A percentile compares a stretch with the other conserved stretches of the same genome.
Evolutionary conservation across 2,329 filamentous ascomycete species (phyloP).

Genomic region (Domatiomyces catenatus): DNA sequence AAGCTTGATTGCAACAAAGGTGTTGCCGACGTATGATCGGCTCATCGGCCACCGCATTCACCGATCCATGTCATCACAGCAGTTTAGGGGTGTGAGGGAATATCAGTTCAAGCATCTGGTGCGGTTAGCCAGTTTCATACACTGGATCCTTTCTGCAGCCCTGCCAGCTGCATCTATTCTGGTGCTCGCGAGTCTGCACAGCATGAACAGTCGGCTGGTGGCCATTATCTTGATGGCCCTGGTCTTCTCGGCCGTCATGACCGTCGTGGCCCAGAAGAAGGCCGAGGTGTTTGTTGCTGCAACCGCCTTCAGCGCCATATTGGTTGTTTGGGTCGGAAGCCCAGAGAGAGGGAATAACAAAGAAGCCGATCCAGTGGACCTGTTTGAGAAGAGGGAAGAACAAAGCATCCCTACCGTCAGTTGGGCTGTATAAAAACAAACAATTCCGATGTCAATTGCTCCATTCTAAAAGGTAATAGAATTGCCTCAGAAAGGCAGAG

Average conservation of each 20-base stretch:
- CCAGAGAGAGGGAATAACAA: neutral
- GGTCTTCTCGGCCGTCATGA: conserved; percentile 14
- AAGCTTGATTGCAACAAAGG: conserved; percentile 8
- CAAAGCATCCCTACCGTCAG: neutral
- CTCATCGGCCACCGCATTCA: conserved; percentile 11
- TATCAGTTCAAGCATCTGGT: conserved; percentile 11
- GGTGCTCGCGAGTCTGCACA: conserved; percentile 11
- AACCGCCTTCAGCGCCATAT: conserved; percentile 13
- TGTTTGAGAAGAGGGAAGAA: neutral
- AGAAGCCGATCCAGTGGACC: too few relatives aligned
- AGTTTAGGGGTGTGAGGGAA: conserved; percentile 10
- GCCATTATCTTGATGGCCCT: conserved; percentile 13
- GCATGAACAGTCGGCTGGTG: conserved; percentile 9
- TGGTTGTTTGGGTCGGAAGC: conserved; percentile 14
- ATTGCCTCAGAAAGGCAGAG: neutral
- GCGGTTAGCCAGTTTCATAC: conserved; percentile 11
- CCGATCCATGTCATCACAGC: conserved; percentile 11
- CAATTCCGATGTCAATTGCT: neutral
- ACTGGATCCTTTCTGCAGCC: conserved; percentile 13
- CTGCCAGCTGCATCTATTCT: conserved; percentile 12
- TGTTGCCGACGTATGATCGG: conserved; percentile 13
- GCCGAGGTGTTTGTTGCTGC: conserved; percentile 15
- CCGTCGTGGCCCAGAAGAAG: conserved; percentile 12
- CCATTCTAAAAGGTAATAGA: neutral
- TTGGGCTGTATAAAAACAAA: neutral